These are phyloP conservation scores for Gossypium schwendimanii DNA, from an alignment of 441 rosid genomes.

Conservation along the genomic window DNA sequence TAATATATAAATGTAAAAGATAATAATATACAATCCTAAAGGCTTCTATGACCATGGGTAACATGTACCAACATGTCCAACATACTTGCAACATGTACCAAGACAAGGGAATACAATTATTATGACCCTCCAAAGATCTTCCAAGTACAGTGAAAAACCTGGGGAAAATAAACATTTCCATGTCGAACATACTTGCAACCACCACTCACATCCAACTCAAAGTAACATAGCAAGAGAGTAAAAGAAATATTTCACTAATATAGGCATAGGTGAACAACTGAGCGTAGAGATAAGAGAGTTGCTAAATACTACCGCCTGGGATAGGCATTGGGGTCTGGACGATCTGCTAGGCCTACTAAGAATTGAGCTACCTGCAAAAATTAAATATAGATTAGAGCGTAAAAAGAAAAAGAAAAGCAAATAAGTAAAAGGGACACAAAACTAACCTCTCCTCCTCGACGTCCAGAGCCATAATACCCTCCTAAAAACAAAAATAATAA, in stretches of 20 bases:
- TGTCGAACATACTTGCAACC: not conserved
- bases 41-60: not conserved
- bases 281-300: not conserved
- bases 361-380: conserved; percentile 77
- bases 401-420: not conserved
- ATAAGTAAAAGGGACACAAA: conserved; percentile 13
- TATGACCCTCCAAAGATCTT: not conserved
- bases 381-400: not conserved
- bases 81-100: too few species aligned
- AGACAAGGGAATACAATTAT: not conserved
- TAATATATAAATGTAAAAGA: not conserved
- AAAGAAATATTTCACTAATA: conserved; percentile 7
- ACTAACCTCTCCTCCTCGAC: conserved; percentile 86
- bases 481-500: conserved; percentile 37
- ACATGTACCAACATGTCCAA: too few species aligned
- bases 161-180: not conserved
- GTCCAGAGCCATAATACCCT: conserved; percentile 98
- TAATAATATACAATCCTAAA: not conserved
- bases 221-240: not conserved
- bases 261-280: not conserved
- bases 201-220: not conserved
- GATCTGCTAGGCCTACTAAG: conserved; percentile 85
- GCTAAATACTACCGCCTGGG: conserved; percentile 58
- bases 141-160: not conserved
- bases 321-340: conserved; percentile 47